These are phyloP conservation scores for Polygonum aviculare DNA, from an alignment of 148 eudicot genomes.

Conservation along the genomic window DNA sequence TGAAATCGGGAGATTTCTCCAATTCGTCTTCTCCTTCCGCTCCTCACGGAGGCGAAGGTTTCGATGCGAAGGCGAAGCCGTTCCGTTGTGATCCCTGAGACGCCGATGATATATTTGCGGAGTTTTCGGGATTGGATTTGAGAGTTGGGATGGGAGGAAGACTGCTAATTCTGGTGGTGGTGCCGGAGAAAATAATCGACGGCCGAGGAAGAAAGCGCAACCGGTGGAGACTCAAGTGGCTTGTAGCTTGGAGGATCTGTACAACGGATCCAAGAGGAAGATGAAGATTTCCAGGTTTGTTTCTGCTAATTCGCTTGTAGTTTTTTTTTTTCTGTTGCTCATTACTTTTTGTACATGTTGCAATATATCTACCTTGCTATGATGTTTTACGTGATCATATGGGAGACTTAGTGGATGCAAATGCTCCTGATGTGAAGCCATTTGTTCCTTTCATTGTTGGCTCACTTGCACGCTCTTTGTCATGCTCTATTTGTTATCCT, in stretches of 20 bases:
- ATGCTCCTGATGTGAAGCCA: slow-evolving; percentile 60
- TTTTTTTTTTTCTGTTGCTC: not conserved
- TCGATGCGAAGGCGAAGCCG: slow-evolving; percentile 4
- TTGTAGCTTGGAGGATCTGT: slow-evolving; percentile 87
- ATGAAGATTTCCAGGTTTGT: slow-evolving; percentile 74
- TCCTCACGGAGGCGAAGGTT: slow-evolving; percentile 9
- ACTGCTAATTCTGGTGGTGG: not conserved
- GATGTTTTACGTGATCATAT: slow-evolving; percentile 64
- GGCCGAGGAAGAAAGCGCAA: slow-evolving; percentile 20
- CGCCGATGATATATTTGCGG: slow-evolving; percentile 45
- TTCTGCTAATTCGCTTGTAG: slow-evolving; percentile 28
- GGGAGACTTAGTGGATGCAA: slow-evolving; percentile 44
- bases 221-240: slow-evolving; percentile 58
- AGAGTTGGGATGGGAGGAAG: slow-evolving; percentile 10
- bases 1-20: slow-evolving; percentile 27
- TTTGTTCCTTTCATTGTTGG: slow-evolving; percentile 82
- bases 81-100: slow-evolving; percentile 22
- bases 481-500: slow-evolving; percentile 94
- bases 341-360: slow-evolving; percentile 47
- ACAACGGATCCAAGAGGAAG: slow-evolving; percentile 65
- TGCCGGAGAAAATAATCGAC: not conserved
- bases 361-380: slow-evolving; percentile 86
- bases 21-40: slow-evolving; percentile 25
- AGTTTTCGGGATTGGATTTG: slow-evolving; percentile 38
- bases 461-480: slow-evolving; percentile 86